Conservation (phyloP, 768 basidiomycete genomes). For the Tubosaeta sp. region DNA sequence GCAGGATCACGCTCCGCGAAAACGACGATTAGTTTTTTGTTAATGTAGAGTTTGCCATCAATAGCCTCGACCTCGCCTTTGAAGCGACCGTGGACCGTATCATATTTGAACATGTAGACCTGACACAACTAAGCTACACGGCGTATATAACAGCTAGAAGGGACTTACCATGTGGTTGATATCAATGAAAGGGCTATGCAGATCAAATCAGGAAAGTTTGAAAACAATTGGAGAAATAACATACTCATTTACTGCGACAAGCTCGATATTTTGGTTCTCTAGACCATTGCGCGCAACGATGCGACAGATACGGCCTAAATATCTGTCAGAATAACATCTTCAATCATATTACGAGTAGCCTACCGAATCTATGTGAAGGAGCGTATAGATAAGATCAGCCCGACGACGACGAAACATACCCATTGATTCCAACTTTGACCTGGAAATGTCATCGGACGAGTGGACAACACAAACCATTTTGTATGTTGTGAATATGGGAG, state of each 20-base stretch:
- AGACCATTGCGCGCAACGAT: slow-evolving; percentile 96
- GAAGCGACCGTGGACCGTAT: slow-evolving; percentile 91
- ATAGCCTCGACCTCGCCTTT: slow-evolving; percentile 76
- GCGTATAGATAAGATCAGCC: slow-evolving; percentile 6
- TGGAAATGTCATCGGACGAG: slow-evolving; percentile 6
- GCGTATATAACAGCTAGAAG: neutral
- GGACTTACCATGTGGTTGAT: slow-evolving; percentile 87
- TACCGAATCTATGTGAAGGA: slow-evolving; percentile 59
- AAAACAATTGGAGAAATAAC: slow-evolving; percentile 26
- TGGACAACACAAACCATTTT: slow-evolving; percentile 23
- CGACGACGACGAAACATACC: slow-evolving; percentile 47
- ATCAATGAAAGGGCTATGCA: slow-evolving; percentile 88
- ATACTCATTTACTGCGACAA: slow-evolving; percentile 94
- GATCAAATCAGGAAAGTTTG: slow-evolving; percentile 2
- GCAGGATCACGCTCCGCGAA: slow-evolving; percentile 85
- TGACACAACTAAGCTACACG: slow-evolving; percentile 25
- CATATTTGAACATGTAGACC: slow-evolving; percentile 99
- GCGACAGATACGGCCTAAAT: slow-evolving; percentile 92
- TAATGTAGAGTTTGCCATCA: slow-evolving; percentile 86
- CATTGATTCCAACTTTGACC: slow-evolving; percentile 96
- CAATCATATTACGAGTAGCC: slow-evolving; percentile 22
- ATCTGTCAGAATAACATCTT: slow-evolving; percentile 10
- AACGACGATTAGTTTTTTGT: slow-evolving; percentile 73
- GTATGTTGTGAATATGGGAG: slow-evolving; percentile 2
- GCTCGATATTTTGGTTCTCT: slow-evolving; percentile 64